Evolutionary conservation across 2,329 filamentous ascomycete species (phyloP).

Genomic region (Coniochaeta sp.): DNA sequence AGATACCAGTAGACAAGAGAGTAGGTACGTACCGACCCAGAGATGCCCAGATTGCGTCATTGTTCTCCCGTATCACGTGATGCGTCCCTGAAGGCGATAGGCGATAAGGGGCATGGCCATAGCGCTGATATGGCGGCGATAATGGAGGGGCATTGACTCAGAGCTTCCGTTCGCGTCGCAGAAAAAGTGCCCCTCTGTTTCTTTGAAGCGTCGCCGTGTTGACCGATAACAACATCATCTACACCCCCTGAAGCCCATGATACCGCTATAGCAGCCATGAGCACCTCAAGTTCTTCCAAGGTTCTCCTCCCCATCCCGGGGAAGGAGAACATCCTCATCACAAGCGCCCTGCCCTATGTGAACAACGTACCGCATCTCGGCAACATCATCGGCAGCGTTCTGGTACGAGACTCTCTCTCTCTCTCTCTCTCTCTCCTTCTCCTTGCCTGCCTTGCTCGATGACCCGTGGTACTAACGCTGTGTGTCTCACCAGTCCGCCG

Average conservation of each 20-base stretch:
- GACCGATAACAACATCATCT: background rate
- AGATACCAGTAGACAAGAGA: too few relatives aligned
- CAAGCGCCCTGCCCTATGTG: slow-evolving; percentile 84
- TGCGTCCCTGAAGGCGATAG: background rate
- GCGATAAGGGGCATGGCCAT: background rate
- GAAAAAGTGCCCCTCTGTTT: background rate
- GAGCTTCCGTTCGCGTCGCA: background rate
- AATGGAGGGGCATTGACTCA: background rate
- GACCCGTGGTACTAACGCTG: background rate
- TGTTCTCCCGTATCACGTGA: background rate
- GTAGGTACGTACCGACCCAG: too few relatives aligned
- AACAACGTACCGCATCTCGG: slow-evolving; percentile 77
- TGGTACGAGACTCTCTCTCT: slow-evolving; percentile 27
- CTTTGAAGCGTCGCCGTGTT: background rate
- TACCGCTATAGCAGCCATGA: background rate
- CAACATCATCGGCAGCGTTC: slow-evolving; percentile 80
- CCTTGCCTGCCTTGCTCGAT: background rate
- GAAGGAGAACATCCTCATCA: slow-evolving; percentile 83
- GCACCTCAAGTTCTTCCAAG: slow-evolving; percentile 4
- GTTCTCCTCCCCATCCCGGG: slow-evolving; percentile 60
- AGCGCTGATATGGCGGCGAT: background rate
- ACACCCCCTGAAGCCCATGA: background rate
- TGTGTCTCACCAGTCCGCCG: slow-evolving; percentile 53
- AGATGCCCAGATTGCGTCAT: too few relatives aligned
- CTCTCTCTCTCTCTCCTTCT: background rate